Evolutionary conservation across 106 monocot species (phyloP), one percentile per base, ranked within the genome.

Genomic region (Platanthera guangdongensis): DNA sequence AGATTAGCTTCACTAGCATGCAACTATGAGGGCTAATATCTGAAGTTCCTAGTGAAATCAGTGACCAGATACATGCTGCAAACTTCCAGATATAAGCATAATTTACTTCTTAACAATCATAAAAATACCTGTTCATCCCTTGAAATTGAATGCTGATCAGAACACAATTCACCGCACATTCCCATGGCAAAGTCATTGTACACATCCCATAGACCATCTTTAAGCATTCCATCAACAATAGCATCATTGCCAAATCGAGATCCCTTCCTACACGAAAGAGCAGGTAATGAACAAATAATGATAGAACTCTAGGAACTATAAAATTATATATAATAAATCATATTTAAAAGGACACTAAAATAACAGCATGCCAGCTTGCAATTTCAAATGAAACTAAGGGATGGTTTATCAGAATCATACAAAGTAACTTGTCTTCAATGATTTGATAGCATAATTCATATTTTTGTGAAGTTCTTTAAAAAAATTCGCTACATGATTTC

Each of bases 131-230:
- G 97, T 12, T 97, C 94, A 79, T 94, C 91, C 79, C 89, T 89
- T 45, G 91, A 74, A 70, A 97, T 82, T 67, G 89, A 86, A 82
- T 97, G 86, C 54, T 87, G 74, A 74, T 93, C 91, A 82, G 97
- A 85, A 90, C 94, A 97, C 47, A 97, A 52, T 81, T 97, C 97
- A 71, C 83, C 97, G 84, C 94, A 94, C 67, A 80, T 85, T 85
- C 97, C 97, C 97, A 97, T 97, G 48, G 81, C 91, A 83, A 51
- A 94, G 77, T 97, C 86, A 78, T 87, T 86, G 76, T 94, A 97
- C 47, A 86, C 97, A 89, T 97, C 97, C 97, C 97, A 97, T 18
- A 97, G 74, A 15, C 97, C 97, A 84, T 97, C 97, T 86, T 97
- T 97, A 67, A 97, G 89, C 97, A 97, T 89, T 9, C 91, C 93